Base-by-base conservation (phyloP, 768 basidiomycete genomes). In the Amanita molliuscula region DNA sequence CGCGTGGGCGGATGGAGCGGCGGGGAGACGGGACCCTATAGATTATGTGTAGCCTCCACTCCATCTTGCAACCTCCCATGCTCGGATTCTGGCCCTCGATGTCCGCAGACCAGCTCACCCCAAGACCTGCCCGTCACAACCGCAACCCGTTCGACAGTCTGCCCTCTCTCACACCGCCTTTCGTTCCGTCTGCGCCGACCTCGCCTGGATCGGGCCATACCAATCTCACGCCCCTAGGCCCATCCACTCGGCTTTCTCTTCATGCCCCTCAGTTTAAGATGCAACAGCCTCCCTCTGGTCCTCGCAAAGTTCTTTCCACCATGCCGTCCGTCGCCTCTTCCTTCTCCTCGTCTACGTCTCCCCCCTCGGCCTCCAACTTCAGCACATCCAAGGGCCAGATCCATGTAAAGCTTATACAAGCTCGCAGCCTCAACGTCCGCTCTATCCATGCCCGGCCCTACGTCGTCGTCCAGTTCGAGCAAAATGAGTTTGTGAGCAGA, bases 381-480 rank as follows among this genome's bases (percentile, higher is more conserved):
- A 54, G 65, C 52, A 44, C 64, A 48, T 73, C 74, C 21, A 69
- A 61, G 44, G 88, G 88, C 53, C 91, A 93, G 67, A 84, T 99
- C 48, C 89, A 90, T 59, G 86, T 99, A 67, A 98, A 98, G 68
- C 81, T 99, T 62, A 91, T 99, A 66, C 82, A 85, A 56, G 96
- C 90, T 10, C 79, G 90, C 43, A 79, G 77, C 8, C 83, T 99
- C 63, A 82, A 82, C 55, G 84, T 92, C 47, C 74, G 75, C 38
- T 76, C 81, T 11, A 59, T 76, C 37, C 63, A 72, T 54, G 81
- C 87, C 3, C 74, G 81, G 0, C 89, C 93, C 15, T 98, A 99
- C 64, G 88, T 93, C 58, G 94, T 98, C 64, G 93, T 94, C 57
- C 88, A 93, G 66, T 99, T 97, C 67, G 96, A 99, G 72, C 88